phyloP scores from a whole-genome alignment of 2,329 filamentous ascomycete genomes.

The Penicillium crustosum region DNA sequence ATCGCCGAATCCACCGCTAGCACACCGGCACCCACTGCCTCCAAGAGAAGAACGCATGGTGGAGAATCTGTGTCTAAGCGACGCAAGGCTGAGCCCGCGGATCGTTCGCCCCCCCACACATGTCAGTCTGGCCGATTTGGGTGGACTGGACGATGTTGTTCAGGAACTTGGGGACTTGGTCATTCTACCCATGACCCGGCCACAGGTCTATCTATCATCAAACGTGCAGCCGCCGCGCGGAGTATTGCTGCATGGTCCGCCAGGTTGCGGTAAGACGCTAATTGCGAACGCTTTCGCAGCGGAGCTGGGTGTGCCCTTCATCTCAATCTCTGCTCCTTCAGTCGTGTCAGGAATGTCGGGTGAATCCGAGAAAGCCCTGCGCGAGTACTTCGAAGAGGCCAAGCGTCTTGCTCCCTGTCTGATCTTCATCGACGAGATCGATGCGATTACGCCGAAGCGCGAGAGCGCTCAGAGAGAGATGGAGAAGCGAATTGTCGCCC shows the following conservation, averaged over 20 bases:
- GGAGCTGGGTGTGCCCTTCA: constrained; percentile 72
- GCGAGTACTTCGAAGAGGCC: constrained; percentile 85
- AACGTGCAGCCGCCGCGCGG: constrained; percentile 71
- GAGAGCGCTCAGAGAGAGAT: constrained; percentile 83
- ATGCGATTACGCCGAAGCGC: constrained; percentile 83
- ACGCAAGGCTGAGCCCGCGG: constrained; percentile 58
- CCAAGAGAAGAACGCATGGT: constrained; percentile 61
- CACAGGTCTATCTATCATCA: constrained; percentile 64
- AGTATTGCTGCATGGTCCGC: constrained; percentile 77
- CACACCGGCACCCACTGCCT: constrained; percentile 28
- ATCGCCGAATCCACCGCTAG: constrained; percentile 29
- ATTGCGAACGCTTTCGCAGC: constrained; percentile 78
- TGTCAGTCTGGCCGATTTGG: constrained; percentile 69
- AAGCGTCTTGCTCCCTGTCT: constrained; percentile 82
- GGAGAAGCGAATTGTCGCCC: constrained; percentile 81
- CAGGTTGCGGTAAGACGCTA: constrained; percentile 84
- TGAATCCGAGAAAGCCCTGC: constrained; percentile 82
- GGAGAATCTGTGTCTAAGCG: constrained; percentile 68
- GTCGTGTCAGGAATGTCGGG: constrained; percentile 85
- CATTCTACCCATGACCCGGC: constrained; percentile 68
- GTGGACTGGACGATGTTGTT: constrained; percentile 72
- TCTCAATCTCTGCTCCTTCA: constrained; percentile 77
- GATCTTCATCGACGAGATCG: constrained; percentile 89
- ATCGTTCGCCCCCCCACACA: constrained; percentile 65
- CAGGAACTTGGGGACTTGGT: constrained; percentile 68